phyloP scores from a whole-genome alignment of 495 filamentous ascomycete species.

The Trypethelium eluteriae region DNA sequence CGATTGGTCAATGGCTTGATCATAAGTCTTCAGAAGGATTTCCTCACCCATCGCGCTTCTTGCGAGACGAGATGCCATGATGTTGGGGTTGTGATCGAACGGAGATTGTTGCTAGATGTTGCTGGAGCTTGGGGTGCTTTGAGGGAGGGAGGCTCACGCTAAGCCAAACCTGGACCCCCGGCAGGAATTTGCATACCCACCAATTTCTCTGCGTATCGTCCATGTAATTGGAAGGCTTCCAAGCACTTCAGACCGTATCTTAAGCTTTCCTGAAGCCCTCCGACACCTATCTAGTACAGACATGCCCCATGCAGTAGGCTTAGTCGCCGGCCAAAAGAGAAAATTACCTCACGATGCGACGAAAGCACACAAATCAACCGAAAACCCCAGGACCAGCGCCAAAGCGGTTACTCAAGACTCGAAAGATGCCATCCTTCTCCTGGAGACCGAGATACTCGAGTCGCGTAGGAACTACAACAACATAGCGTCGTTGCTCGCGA shows the following conservation, averaged over 20 bases:
- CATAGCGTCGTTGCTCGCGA: conserved; percentile 63
- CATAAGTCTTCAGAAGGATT: conserved; percentile 13
- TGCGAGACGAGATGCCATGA: conserved; percentile 89
- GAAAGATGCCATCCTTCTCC: conserved; percentile 45
- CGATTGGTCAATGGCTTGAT: conserved; percentile 13
- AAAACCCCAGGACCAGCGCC: conserved; percentile 40
- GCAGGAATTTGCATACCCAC: not conserved
- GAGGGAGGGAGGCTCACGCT: conserved; percentile 30
- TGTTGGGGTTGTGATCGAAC: conserved; percentile 46
- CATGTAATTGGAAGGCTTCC: too few species aligned
- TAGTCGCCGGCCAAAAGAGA: conserved; percentile 40
- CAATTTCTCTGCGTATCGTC: too few species aligned
- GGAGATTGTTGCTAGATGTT: conserved; percentile 34
- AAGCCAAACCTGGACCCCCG: conserved; percentile 39
- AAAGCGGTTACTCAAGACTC: conserved; percentile 23
- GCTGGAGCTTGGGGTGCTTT: conserved; percentile 22
- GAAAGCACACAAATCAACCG: conserved; percentile 22
- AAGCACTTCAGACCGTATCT: too few species aligned
- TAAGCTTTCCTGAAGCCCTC: too few species aligned
- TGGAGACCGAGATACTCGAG: conserved; percentile 72
- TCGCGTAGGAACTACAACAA: conserved; percentile 90
- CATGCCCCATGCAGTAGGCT: conserved; percentile 34
- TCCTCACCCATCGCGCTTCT: conserved; percentile 82
- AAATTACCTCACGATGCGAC: conserved; percentile 35
- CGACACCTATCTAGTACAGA: not conserved